Conservation (phyloP, 805 yeast species). For the Millerago galiae region DNA sequence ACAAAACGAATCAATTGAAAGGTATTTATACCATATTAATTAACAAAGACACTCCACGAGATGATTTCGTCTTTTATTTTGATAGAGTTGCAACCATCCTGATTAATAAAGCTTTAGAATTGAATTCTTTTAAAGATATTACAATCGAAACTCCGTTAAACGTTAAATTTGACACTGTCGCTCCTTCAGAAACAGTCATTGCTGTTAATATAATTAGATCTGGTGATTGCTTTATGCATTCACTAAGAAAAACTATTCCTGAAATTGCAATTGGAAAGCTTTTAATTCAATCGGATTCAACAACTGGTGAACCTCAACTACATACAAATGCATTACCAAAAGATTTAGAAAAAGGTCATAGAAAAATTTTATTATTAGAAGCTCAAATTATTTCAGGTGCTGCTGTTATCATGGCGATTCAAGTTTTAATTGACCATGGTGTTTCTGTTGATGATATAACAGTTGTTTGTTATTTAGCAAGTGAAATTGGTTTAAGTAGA, state of each 20-base stretch:
- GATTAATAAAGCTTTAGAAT: constrained; percentile 62
- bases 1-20: constrained; percentile 54
- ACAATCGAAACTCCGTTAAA: constrained; percentile 39
- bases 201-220: constrained; percentile 82
- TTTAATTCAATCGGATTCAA: constrained; percentile 78
- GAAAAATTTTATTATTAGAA: constrained; percentile 64
- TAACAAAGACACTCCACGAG: constrained; percentile 47
- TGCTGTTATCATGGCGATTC: constrained; percentile 90
- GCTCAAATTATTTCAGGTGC: constrained; percentile 91
- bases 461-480: constrained; percentile 65
- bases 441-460: constrained; percentile 55
- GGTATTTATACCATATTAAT: constrained; percentile 71
- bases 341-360: constrained; percentile 18
- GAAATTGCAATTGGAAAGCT: constrained; percentile 77
- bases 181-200: constrained; percentile 40
- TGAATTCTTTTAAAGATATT: constrained; percentile 31
- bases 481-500: constrained; percentile 71
- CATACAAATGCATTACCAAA: constrained; percentile 74
- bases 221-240: constrained; percentile 86
- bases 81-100: constrained; percentile 73
- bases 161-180: constrained; percentile 20
- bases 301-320: constrained; percentile 90
- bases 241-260: constrained; percentile 71
- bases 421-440: constrained; percentile 78
- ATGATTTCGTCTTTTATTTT: constrained; percentile 81